phyloP scores from a whole-genome alignment of 306 rosid genomes.

The Ammopiptanthus mongolicus region DNA sequence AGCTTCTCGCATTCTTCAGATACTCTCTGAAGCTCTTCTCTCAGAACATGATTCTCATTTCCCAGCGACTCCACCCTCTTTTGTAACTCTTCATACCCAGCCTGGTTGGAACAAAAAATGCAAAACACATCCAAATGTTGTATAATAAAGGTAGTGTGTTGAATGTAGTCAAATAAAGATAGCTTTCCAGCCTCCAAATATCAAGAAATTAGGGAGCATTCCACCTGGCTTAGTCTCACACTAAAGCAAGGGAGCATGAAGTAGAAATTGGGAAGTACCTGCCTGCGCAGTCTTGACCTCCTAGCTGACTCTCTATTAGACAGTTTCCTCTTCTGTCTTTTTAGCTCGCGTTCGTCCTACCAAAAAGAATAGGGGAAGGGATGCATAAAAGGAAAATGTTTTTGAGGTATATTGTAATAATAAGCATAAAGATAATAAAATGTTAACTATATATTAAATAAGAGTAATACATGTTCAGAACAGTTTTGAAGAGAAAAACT shows the following conservation, averaged over 20 bases:
- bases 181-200: not conserved
- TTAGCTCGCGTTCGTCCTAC: constrained; percentile 94
- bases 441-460: not conserved
- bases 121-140: not conserved
- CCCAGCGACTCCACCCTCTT: constrained; percentile 71
- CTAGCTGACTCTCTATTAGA: constrained; percentile 96
- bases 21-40: constrained; percentile 80
- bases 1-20: constrained; percentile 86
- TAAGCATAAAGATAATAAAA: not conserved
- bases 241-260: not conserved
- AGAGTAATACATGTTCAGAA: not conserved
- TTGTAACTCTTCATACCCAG: constrained; percentile 94
- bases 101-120: constrained; percentile 44
- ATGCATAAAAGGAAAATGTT: not conserved
- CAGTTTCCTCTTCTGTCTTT: constrained; percentile 95
- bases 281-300: constrained; percentile 96
- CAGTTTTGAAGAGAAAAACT: not conserved
- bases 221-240: not conserved
- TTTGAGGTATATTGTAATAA: not conserved
- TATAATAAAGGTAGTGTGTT: constrained; percentile 5
- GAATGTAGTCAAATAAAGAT: not conserved
- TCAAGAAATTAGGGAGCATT: not conserved
- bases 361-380: constrained; percentile 11
- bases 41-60: constrained; percentile 61
- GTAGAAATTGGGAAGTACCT: constrained; percentile 42